phyloP scores from a whole-genome alignment of 306 rosid genomes.

The Dryas drummondii region DNA sequence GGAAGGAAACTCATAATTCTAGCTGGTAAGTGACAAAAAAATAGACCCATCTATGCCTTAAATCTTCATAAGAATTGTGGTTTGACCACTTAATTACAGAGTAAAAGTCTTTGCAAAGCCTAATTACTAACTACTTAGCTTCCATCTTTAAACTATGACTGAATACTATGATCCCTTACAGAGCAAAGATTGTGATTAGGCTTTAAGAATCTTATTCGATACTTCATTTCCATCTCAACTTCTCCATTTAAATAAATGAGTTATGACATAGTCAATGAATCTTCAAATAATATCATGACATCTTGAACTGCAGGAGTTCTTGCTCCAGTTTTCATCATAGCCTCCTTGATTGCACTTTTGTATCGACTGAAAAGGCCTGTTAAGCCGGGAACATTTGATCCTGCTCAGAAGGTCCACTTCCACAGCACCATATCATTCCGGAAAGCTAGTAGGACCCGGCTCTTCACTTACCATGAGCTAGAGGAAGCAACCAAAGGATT shows the following conservation, averaged over 20 bases:
- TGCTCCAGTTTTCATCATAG: conserved; percentile 63
- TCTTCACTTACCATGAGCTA: conserved; percentile 69
- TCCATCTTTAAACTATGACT: no score
- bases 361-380: conserved; percentile 54
- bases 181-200: no score
- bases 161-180: no score
- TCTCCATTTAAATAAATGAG: background rate
- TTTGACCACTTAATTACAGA: background rate
- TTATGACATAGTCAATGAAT: background rate
- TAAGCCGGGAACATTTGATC: conserved; percentile 45
- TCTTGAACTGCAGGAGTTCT: conserved; percentile 69
- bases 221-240: background rate
- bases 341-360: conserved; percentile 58
- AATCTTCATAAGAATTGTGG: conserved; percentile 9
- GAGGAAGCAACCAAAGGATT: conserved; percentile 74
- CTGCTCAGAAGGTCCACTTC: conserved; percentile 42
- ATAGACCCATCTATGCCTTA: background rate
- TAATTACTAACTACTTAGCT: background rate
- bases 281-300: conserved; percentile 15
- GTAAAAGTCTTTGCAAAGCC: background rate
- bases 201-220: no score
- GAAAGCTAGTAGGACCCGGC: conserved; percentile 57
- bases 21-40: conserved; percentile 49
- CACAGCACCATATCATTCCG: conserved; percentile 51
- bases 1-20: conserved; percentile 59